phyloP scores from a whole-genome alignment of 495 filamentous ascomycete species.

The Neurospora sp. region DNA sequence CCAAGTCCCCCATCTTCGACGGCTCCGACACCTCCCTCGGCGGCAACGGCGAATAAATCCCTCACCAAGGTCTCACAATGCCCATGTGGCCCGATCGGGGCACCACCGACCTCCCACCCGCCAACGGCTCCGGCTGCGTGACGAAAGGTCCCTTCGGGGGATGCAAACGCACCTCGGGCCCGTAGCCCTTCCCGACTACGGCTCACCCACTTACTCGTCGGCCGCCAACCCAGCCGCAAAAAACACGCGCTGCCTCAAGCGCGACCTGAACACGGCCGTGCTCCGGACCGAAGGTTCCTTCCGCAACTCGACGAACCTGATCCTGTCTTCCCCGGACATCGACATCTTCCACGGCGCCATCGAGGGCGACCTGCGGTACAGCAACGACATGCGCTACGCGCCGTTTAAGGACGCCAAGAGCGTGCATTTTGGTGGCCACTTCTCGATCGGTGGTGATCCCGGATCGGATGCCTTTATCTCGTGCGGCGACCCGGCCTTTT shows the following conservation, averaged over 20 bases:
- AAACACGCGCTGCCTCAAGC: constrained; percentile 56
- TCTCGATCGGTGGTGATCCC: constrained; percentile 23
- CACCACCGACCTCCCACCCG: constrained; percentile 27
- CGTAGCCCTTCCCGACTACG: constrained; percentile 23
- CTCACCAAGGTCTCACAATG: constrained; percentile 13
- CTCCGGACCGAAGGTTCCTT: constrained; percentile 35
- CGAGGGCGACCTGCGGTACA: constrained; percentile 38
- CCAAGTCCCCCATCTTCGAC: constrained; percentile 17
- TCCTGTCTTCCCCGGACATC: constrained; percentile 34
- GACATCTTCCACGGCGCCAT: constrained; percentile 38
- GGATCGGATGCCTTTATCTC: constrained; percentile 46
- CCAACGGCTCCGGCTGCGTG: constrained; percentile 57
- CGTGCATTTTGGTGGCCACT: constrained; percentile 56
- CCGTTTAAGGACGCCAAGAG: constrained; percentile 28
- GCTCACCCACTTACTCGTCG: constrained; percentile 14
- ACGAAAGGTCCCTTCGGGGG: constrained; percentile 47
- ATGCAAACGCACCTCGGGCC: constrained; percentile 45
- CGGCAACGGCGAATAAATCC: constrained; percentile 17
- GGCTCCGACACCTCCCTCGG: constrained; percentile 14
- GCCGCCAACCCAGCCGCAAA: constrained; percentile 14
- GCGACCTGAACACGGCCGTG: constrained; percentile 47
- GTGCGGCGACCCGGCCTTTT: constrained; percentile 60
- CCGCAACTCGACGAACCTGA: constrained; percentile 34
- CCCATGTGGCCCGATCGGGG: constrained; percentile 15
- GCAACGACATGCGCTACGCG: constrained; percentile 1